Conservation (phyloP, 2,329 filamentous ascomycete genomes). For the Aspergillus costaricaensis region DNA sequence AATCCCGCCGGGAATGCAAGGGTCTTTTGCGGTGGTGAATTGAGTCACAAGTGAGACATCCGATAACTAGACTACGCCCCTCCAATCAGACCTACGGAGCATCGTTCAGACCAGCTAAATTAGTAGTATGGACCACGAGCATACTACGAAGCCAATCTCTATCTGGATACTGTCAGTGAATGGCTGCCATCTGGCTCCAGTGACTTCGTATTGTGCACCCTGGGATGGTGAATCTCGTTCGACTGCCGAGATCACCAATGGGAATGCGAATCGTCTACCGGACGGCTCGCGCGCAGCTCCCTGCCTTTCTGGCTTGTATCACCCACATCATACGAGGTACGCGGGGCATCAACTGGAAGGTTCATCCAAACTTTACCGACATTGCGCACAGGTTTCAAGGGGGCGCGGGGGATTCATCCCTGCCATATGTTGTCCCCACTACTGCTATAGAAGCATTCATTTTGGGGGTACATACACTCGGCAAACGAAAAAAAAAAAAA, state of each 20-base stretch:
- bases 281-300: not conserved
- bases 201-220: not conserved
- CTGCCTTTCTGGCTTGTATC: not conserved
- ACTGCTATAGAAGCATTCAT: no score
- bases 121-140: not conserved
- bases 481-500: no score
- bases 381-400: not conserved
- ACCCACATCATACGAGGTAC: not conserved
- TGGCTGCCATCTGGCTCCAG: not conserved
- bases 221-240: not conserved
- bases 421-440: no score
- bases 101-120: no score
- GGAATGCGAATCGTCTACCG: not conserved
- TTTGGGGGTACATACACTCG: no score
- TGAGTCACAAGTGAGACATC: not conserved
- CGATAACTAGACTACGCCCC: not conserved
- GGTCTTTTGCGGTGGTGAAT: not conserved
- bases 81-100: not conserved
- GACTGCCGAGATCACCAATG: not conserved
- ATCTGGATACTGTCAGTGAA: not conserved
- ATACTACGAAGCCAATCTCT: not conserved
- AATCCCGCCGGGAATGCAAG: not conserved
- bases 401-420: no score
- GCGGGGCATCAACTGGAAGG: not conserved
- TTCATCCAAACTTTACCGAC: not conserved